Conservation (phyloP, 306 rosid species). For the Malus sylvestris region DNA sequence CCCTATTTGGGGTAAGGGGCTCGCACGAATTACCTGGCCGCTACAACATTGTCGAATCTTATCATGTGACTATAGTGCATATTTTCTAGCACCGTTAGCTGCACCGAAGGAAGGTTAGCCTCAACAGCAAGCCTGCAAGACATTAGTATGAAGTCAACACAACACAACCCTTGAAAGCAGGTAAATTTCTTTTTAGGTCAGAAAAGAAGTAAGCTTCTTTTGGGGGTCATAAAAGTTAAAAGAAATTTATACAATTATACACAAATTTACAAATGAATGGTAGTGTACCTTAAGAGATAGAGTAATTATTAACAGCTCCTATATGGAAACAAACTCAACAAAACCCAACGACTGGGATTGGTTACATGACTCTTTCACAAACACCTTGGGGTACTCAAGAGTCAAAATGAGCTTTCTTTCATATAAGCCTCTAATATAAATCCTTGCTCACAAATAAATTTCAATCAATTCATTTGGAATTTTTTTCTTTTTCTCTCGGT, state of each 20-base stretch:
- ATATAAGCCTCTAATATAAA: not conserved
- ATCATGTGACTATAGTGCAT: constrained; percentile 91
- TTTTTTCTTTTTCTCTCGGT: not conserved
- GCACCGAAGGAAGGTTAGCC: constrained; percentile 53
- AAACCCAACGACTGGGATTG: not conserved
- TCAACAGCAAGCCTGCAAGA: constrained; percentile 68
- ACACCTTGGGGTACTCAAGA: not conserved
- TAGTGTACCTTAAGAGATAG: not conserved
- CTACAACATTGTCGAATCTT: constrained; percentile 66
- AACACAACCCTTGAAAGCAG: constrained; percentile 23
- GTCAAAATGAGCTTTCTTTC: not conserved
- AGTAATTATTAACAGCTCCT: not conserved
- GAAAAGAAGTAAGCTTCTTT: constrained; percentile 7
- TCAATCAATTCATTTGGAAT: not conserved
- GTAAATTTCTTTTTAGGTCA: not conserved
- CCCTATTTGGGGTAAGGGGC: not conserved
- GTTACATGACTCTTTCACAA: not conserved
- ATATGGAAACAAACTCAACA: not conserved
- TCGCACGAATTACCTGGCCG: constrained; percentile 62
- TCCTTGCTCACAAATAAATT: not conserved
- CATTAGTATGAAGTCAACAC: constrained; percentile 18
- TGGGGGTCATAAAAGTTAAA: not conserved
- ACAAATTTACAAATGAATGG: not conserved
- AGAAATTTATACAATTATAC: not conserved
- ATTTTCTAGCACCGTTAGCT: constrained; percentile 79